Percentiles rank a stretch among this genome's conserved stretches.
Evolutionary conservation across 179 eudicot genomes (phyloP).

Genomic region (Pouteria campechiana): DNA sequence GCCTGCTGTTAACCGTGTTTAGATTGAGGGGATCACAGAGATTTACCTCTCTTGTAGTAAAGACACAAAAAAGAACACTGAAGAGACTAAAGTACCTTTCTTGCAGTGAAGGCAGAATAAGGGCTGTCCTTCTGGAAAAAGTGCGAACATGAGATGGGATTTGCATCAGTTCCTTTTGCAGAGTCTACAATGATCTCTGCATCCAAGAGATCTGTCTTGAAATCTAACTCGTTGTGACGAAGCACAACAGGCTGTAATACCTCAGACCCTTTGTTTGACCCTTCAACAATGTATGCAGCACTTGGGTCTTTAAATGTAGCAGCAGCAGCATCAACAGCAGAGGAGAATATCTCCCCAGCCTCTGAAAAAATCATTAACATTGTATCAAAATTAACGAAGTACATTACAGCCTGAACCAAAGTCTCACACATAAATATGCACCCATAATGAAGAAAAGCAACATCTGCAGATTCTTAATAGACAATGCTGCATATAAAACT

Average conservation of each 20-base stretch:
- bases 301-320: slow-evolving; percentile 50
- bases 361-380: slow-evolving; percentile 23
- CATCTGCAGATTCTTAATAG: not conserved
- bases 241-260: slow-evolving; percentile 36
- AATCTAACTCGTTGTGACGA: slow-evolving; percentile 52
- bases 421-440: not conserved
- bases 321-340: slow-evolving; percentile 38
- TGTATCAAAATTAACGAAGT: not conserved
- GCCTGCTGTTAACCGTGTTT: too few relatives aligned
- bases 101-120: too few relatives aligned
- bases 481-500: not conserved
- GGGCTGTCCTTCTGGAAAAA: too few relatives aligned
- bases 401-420: not conserved
- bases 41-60: too few relatives aligned
- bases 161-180: slow-evolving; percentile 20
- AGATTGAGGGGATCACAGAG: too few relatives aligned
- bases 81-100: too few relatives aligned
- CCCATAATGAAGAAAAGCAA: not conserved
- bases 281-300: slow-evolving; percentile 45
- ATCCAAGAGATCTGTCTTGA: slow-evolving; percentile 19
- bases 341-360: slow-evolving; percentile 32
- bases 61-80: too few relatives aligned
- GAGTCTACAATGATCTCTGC: slow-evolving; percentile 15
- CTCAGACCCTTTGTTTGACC: slow-evolving; percentile 22
- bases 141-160: slow-evolving; percentile 32